Evolutionary conservation across 2,329 filamentous ascomycete genomes (phyloP).

Genomic region (Helotiales sp.): DNA sequence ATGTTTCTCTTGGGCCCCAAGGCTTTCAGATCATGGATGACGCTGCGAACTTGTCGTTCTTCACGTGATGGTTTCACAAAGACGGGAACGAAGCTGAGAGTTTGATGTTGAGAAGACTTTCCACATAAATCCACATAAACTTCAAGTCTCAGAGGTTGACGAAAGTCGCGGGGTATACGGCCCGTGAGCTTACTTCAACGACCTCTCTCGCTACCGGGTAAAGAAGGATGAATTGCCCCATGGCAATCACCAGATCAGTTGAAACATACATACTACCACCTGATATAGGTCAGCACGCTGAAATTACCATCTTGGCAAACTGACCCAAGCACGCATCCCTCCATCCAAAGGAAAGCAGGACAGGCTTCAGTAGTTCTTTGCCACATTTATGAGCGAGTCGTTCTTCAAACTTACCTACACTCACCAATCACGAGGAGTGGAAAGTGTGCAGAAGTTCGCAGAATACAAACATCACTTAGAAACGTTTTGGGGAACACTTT

Average conservation of each 20-base stretch:
- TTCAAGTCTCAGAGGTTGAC: too few species aligned
- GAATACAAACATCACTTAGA: too few species aligned
- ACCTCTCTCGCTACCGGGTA: slow-evolving; percentile 8
- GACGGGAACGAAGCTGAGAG: too few species aligned
- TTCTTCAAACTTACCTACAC: too few species aligned
- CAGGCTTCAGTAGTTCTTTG: not conserved
- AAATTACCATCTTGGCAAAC: not conserved
- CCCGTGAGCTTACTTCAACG: slow-evolving; percentile 14
- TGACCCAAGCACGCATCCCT: not conserved
- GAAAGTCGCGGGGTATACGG: slow-evolving; percentile 7
- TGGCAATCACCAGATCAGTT: slow-evolving; percentile 9
- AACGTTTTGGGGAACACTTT: too few species aligned
- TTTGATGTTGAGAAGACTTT: not conserved
- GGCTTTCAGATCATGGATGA: not conserved
- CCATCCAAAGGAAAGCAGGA: not conserved
- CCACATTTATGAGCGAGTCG: too few species aligned
- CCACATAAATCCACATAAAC: too few species aligned
- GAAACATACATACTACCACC: not conserved
- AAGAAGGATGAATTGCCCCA: slow-evolving; percentile 1
- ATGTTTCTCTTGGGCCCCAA: not conserved
- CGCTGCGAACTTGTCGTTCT: too few species aligned
- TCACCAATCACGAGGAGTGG: too few species aligned
- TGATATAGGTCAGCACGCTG: not conserved
- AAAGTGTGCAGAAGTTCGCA: too few species aligned
- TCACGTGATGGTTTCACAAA: too few species aligned